Evolutionary conservation across 2,329 filamentous ascomycete species (phyloP), one percentile per base, ranked within the genome.

Genomic region (Remersonia thermophila): DNA sequence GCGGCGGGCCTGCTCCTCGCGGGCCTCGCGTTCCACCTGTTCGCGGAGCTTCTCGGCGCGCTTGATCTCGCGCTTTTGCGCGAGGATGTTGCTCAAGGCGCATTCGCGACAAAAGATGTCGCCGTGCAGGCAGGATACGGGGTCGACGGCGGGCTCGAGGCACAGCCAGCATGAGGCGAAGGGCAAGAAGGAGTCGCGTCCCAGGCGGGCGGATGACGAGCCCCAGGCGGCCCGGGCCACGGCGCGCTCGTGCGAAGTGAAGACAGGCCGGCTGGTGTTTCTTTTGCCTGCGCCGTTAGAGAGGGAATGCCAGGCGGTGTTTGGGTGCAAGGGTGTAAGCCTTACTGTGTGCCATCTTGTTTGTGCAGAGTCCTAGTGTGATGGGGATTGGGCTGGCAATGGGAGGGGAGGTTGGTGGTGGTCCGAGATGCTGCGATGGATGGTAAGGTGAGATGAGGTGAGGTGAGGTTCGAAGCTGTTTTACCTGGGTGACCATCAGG

Each of bases 81-180:
- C 73, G 1, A 96, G 68, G n/a, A 98, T 77, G 51, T 96, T 94
- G 47, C 68, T 78, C 36, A 96, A 73, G 7, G 86, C 87, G 62
- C 89, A 98, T 63, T 96, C 91, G 48, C 85, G 78, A 58, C 89
- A 98, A 63, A 96, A 96, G 11, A 98, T 68, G 57, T 96, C 87
- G 42, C 89, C 89, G 45, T 78, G 73, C 3, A 72, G 65, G 58
- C 89, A 96, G 15, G 84, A 77, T 26, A 95, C 85, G 1, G 91
- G 87, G 32, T 85, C 75, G 20, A 80, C 73, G 14, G 87, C 82
- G 7, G 80, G 73, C 41, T 86, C 74, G 12, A 96, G 77, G 53
- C 89, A 98, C 18, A 98, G 69, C 36, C 80, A 75, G 63, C 89
- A 98, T 15, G 80, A 85, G 36, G 81, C 84, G 56, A 96, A 94